Base-by-base conservation (phyloP, 1,284 basidiomycete species). In the Trametes versicolor region DNA sequence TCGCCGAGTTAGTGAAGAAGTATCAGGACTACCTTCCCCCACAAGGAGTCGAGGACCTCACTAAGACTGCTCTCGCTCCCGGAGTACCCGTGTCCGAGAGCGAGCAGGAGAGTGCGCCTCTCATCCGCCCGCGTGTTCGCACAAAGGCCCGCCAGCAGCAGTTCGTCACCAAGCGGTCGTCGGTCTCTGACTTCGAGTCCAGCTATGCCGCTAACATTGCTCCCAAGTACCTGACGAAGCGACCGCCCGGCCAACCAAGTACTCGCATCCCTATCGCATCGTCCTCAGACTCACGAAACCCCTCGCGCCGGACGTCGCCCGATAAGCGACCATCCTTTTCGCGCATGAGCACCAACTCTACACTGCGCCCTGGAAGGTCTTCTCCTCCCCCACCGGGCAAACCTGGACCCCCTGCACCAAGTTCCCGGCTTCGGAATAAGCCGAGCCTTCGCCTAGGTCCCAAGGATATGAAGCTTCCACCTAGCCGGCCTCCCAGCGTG, bases 141-240 rank as follows among this genome's bases (percentile, higher is more conserved):
- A 49, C 45, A 65, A 87, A 84, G 71, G 81, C 79, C 48, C 81
- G 82, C 65, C 82, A 83, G 56, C 65, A 60, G 13, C 68, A 60
- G 17, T 62, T 74, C n/a, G 76, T 84, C 41, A 71, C 78, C 19
- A 84, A 81, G 72, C 90, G 87, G 66, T 78, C 84, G 13, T 93
- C 92, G 0, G 82, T 86, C 0, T 96, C 95, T 2, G 95, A 97
- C 75, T 94, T 94, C 52, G 95, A 96, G 76, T 87, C 92, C 63
- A 88, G 95, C 60, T 96, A 96, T 76, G 94, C 95, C 3, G 91
- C 89, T n/a, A 95, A 95, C 71, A 88, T 95, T 64, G 92, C 91
- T 4, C 90, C 92, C 1, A 83, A 85, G 66, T 88, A 91, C 71
- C 78, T 89, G 15, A 85, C 86, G 4, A 81, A 85, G 55, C 82